A percentile compares a stretch with the other conserved stretches of the same genome.
Evolutionary conservation across 495 filamentous ascomycete genomes (phyloP).

Genomic region (Aspergillus diversus): DNA sequence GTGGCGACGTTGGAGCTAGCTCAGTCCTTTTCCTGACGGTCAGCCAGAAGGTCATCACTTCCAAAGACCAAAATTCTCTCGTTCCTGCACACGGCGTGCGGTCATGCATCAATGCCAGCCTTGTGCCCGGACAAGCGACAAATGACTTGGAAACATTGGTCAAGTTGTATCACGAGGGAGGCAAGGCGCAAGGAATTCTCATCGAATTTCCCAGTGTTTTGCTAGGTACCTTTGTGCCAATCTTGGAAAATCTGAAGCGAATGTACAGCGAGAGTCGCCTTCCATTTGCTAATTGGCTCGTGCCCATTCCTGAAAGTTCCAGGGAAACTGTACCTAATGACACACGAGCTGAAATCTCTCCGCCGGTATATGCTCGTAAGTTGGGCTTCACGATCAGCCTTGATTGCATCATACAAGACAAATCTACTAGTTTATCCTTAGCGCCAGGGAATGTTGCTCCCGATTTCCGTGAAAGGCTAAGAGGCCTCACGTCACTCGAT

Average conservation of each 20-base stretch:
- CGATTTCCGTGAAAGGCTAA: not conserved
- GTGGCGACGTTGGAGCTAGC: not conserved
- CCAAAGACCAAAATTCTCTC: not conserved
- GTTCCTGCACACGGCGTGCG: not conserved
- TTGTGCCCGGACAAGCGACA: constrained; percentile 7
- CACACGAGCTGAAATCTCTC: constrained; percentile 33
- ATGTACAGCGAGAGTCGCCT: constrained; percentile 56
- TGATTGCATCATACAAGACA: constrained; percentile 44
- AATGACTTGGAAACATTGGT: not conserved
- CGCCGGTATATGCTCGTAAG: constrained; percentile 56
- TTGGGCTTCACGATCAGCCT: constrained; percentile 58
- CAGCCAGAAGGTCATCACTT: not conserved
- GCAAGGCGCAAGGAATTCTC: constrained; percentile 28
- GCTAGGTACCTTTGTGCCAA: constrained; percentile 66
- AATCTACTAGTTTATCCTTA: constrained; percentile 3
- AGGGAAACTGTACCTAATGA: not conserved
- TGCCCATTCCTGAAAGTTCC: constrained; percentile 28
- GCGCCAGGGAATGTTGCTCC: not conserved
- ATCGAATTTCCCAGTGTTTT: constrained; percentile 75
- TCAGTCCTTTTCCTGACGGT: constrained; percentile 3
- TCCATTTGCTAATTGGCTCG: constrained; percentile 64
- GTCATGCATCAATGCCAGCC: not conserved
- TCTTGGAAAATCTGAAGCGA: constrained; percentile 63
- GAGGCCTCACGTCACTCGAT: not conserved
- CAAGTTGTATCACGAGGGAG: not conserved